Percentiles rank a stretch among this genome's conserved stretches.
phyloP scores from a whole-genome alignment of 352 stramenopile species.

The Globisporangium megalacanthum region DNA sequence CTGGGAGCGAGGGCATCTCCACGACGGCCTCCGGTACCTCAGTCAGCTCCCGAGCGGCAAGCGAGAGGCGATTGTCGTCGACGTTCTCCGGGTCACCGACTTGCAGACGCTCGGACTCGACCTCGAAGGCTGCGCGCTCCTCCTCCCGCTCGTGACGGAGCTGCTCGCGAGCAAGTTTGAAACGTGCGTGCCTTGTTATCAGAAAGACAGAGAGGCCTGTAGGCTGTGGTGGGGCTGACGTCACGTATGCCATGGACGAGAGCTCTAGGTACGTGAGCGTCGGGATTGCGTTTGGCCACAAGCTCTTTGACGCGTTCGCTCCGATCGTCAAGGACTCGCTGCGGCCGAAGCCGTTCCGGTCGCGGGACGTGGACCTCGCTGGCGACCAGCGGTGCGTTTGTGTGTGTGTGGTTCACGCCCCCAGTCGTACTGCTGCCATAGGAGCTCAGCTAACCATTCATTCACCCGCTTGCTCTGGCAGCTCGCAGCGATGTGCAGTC shows the following conservation, averaged over 20 bases:
- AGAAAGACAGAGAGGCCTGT: background rate
- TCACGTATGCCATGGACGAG: too few species aligned
- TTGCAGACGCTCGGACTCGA: constrained; percentile 59
- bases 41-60: constrained; percentile 59
- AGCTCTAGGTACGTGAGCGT: constrained; percentile 45
- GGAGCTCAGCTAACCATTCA: background rate
- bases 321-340: constrained; percentile 62
- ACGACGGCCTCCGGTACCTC: constrained; percentile 69
- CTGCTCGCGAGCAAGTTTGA: constrained; percentile 65
- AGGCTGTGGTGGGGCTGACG: too few species aligned
- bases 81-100: constrained; percentile 63
- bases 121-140: constrained; percentile 60
- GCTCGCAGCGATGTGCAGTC: constrained; percentile 46
- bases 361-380: constrained; percentile 60
- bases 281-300: constrained; percentile 48
- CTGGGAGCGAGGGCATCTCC: constrained; percentile 66
- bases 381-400: constrained; percentile 56
- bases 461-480: constrained; percentile 7
- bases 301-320: constrained; percentile 70
- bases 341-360: constrained; percentile 41
- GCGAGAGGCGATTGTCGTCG: constrained; percentile 63
- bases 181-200: constrained; percentile 23
- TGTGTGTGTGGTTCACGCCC: background rate
- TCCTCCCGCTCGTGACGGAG: constrained; percentile 76
- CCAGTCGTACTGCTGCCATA: too few species aligned